Base-by-base conservation (phyloP, 2,329 filamentous ascomycete genomes). In the Calonectria hawksworthii region DNA sequence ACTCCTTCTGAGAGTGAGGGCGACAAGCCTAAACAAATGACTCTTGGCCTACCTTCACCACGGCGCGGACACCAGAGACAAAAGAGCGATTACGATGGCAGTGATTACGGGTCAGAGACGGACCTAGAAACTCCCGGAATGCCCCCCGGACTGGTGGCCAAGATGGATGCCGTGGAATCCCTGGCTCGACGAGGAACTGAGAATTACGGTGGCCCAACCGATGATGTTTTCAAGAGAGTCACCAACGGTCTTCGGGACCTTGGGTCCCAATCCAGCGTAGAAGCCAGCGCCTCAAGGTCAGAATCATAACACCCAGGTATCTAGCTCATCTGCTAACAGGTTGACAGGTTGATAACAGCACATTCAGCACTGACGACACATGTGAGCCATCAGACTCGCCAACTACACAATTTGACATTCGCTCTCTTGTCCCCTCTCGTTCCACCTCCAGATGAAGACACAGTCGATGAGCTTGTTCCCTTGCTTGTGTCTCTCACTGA, bases 291-390 rank as follows among this genome's bases (percentile, higher is more conserved):
- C 54, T 93, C 93, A 59, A 91, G 94, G 93, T 94, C 83, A 82
- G 86, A n/a, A 70, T 74, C 21, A 21, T 44, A 6, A 9, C 13
- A 44, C 8, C 21, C 32, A n/a, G 23, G 18, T 16, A 38, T 30
- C 13, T 26, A 38, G 36, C 13, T 38, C 13, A 36, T 13, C 54
- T 23, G 65, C 77, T 82, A 73, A 82, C 74, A 47, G 26, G 44
- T 8, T 47, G 47, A n/a, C 80, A 96, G 94, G 81, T 87, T 95
- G 76, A 94, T 94, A 82, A 95, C 94, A 54, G 93, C 94, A 41
- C 93, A 95, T 83, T 92, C 93, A 34, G 93, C 94, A 18, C 87
- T 96, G 64, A 93, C 94, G 61, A 94, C 94, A 26, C 94, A 97
- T 81, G 87, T 96, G 56, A 89, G 90, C 18, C 93, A 95, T 83